phyloP scores from a whole-genome alignment of 2,329 filamentous ascomycete species.

The Coleophoma cylindrospora region DNA sequence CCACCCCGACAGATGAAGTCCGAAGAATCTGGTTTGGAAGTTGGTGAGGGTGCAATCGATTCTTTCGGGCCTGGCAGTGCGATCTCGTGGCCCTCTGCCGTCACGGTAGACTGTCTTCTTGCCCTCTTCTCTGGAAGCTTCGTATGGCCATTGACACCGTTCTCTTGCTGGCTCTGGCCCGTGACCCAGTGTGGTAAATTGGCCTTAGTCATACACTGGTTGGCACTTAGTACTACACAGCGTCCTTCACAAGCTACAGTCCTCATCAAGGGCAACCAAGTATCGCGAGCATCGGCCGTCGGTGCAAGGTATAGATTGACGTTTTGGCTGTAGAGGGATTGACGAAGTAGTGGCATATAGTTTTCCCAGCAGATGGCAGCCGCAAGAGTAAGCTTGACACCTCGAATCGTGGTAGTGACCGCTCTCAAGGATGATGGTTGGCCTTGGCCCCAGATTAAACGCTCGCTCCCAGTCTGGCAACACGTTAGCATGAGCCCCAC shows the following conservation, averaged over 20 bases:
- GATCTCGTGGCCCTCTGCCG: slow-evolving; percentile 50
- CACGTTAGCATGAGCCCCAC: too few species aligned
- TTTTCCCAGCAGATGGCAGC: slow-evolving; percentile 96
- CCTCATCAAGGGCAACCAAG: slow-evolving; percentile 78
- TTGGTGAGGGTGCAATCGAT: background rate
- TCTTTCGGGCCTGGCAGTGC: slow-evolving; percentile 28
- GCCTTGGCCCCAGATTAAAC: slow-evolving; percentile 86
- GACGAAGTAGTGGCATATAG: slow-evolving; percentile 86
- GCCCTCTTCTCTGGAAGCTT: background rate
- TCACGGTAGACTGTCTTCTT: slow-evolving; percentile 14
- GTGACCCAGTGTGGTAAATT: slow-evolving; percentile 55
- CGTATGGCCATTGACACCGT: background rate
- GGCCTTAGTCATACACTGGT: slow-evolving; percentile 67
- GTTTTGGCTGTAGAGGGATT: slow-evolving; percentile 82
- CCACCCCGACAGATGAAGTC: slow-evolving; percentile 62
- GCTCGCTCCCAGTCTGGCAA: slow-evolving; percentile 64
- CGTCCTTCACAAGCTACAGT: slow-evolving; percentile 78
- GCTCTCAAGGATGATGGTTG: slow-evolving; percentile 73
- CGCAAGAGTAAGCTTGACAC: slow-evolving; percentile 73
- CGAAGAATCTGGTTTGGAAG: slow-evolving; percentile 11
- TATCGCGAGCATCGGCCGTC: slow-evolving; percentile 78
- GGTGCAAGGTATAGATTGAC: slow-evolving; percentile 89
- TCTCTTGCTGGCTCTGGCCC: slow-evolving; percentile 9
- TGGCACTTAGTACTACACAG: slow-evolving; percentile 80
- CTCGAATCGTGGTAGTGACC: slow-evolving; percentile 73